These are phyloP conservation scores for Xerophyta viscosa DNA, from an alignment of 106 monocot genomes.

Conservation along the genomic window DNA sequence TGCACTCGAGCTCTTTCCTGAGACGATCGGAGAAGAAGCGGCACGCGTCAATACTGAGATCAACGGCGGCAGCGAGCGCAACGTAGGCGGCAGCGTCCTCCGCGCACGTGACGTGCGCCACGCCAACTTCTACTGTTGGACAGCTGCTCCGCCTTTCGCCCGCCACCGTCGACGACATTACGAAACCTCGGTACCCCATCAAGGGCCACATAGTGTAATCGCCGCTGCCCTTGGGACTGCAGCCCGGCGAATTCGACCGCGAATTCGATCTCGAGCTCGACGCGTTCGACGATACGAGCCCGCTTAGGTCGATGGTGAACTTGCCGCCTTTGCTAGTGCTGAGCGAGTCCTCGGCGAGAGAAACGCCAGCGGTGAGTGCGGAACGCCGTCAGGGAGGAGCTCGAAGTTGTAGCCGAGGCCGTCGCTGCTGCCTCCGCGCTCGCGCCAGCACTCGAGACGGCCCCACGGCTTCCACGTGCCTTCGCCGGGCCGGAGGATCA, in stretches of 20 bases:
- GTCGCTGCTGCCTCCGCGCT: slow-evolving; percentile 62
- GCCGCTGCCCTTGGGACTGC: slow-evolving; percentile 73
- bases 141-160: slow-evolving; percentile 51
- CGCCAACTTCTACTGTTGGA: slow-evolving; percentile 80
- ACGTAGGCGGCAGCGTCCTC: slow-evolving; percentile 97
- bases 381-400: slow-evolving; percentile 44
- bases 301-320: slow-evolving; percentile 65
- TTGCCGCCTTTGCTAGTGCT: slow-evolving; percentile 57
- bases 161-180: slow-evolving; percentile 79
- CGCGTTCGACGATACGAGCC: too few relatives aligned
- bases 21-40: slow-evolving; percentile 70
- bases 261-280: background rate
- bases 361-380: slow-evolving; percentile 27
- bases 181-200: slow-evolving; percentile 55
- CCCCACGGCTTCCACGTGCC: slow-evolving; percentile 94
- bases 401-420: slow-evolving; percentile 67
- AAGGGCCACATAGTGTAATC: slow-evolving; percentile 58
- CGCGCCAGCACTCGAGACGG: slow-evolving; percentile 87
- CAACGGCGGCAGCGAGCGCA: slow-evolving; percentile 80
- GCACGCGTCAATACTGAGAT: slow-evolving; percentile 97
- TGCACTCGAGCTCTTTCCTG: slow-evolving; percentile 55
- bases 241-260: slow-evolving; percentile 35
- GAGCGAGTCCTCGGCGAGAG: slow-evolving; percentile 45
- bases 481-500: slow-evolving; percentile 68
- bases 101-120: slow-evolving; percentile 73